Base-by-base conservation (phyloP, 768 basidiomycete genomes). In the Tremella mesenterica region DNA sequence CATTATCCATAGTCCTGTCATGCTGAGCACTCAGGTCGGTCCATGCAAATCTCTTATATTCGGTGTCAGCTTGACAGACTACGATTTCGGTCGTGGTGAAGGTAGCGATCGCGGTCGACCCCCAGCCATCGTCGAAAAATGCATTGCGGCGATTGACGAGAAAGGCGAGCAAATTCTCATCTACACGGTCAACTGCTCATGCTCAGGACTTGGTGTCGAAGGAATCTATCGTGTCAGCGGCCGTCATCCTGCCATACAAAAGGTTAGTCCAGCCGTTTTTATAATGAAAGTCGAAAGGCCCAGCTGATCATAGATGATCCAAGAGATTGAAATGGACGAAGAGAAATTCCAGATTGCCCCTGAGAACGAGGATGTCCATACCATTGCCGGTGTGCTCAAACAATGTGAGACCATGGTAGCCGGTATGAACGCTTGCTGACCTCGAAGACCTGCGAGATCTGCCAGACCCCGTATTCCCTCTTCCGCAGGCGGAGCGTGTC, bases 41-140 rank as follows among this genome's bases (percentile, higher is more conserved):
- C 82, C 83, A 67, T 95, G 90, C 66, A 81, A 80, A 48, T 89
- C 92, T 71, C 74, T 95, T 23, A 86, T 92, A 29, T 95, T 93
- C 67, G 91, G 90, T 21, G 83, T 92, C 59, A 84, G 81, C 60
- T 75, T 95, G 53, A 83, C 85, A 34, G 90, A 92, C 66, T 93
- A 95, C 65, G 87, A 90, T 14, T 88, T 85, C 33, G 79, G 86
- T 8, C 81, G 88, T 57, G 81, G 81, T 38, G 88, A 91, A 56
- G 81, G 81, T 10, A 81, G 84, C 8, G 77, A 86, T 28, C 70
- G 65, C 34, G 71, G 69, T 12, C 41, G 61, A 48, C 69, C 71
- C 29, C 91, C 91, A 0, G 85, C 82, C 71, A 85, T 92, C 48
- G 76, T 93, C 13, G 77, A 78, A 52, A 81, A 89, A 33, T 91